Conservation (phyloP, 352 stramenopile species). For the Albugo candida region DNA sequence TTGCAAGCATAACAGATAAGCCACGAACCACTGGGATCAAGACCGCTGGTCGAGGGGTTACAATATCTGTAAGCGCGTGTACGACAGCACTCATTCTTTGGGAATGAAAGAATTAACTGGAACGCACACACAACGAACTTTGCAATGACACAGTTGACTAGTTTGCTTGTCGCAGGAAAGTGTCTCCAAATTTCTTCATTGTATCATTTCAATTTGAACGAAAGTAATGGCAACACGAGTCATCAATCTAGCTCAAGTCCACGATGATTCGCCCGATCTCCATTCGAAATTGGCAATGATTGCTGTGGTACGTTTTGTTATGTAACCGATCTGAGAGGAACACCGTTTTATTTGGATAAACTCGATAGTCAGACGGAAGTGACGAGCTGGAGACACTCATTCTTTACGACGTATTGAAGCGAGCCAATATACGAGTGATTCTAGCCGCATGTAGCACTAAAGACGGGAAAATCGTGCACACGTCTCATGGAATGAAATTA, state of each 20-base stretch:
- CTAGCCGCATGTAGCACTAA: conserved; percentile 27
- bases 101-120: not conserved
- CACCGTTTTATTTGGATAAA: not conserved
- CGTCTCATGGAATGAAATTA: conserved; percentile 36
- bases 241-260: not conserved
- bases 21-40: conserved; percentile 31
- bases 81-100: conserved; percentile 23
- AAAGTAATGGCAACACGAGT: not conserved
- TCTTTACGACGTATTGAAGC: conserved; percentile 37
- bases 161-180: not conserved
- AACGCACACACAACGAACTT: not conserved
- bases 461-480: conserved; percentile 39
- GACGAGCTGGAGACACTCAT: conserved; percentile 47
- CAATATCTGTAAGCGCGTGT: conserved; percentile 30
- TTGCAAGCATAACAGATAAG: not conserved
- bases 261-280: not conserved
- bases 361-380: conserved; percentile 18
- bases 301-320: not conserved
- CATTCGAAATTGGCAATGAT: not conserved
- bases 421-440: conserved; percentile 33
- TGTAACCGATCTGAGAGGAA: not conserved
- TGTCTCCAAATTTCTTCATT: not conserved
- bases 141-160: not conserved
- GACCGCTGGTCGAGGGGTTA: conserved; percentile 35
- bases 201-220: not conserved